These are phyloP conservation scores for fission yeast (Schizosaccharomyces pombe) DNA, from an alignment of 805 yeast species.

Conservation along the genomic window DNA sequence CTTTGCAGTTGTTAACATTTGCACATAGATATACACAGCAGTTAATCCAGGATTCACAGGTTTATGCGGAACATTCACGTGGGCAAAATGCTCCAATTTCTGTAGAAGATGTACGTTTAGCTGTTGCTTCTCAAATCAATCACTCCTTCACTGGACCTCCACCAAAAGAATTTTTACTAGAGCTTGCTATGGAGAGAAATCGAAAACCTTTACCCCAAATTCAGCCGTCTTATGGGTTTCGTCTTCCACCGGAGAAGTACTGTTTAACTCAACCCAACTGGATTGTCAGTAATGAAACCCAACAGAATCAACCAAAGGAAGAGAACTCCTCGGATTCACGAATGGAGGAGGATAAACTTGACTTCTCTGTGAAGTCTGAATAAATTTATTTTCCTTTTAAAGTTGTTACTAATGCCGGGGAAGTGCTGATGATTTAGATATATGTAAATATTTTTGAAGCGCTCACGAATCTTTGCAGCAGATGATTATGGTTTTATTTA, in stretches of 20 bases:
- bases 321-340: background rate
- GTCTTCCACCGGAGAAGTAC: constrained; percentile 93
- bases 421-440: no score
- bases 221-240: constrained; percentile 57
- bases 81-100: constrained; percentile 22
- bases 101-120: constrained; percentile 76
- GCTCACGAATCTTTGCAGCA: no score
- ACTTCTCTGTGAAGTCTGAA: no score
- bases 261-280: constrained; percentile 59
- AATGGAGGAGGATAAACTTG: background rate
- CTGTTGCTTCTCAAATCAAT: constrained; percentile 82
- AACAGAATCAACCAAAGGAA: background rate
- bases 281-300: constrained; percentile 14
- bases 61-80: constrained; percentile 56
- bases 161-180: constrained; percentile 75
- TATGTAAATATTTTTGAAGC: no score
- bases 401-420: no score
- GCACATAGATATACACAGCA: constrained; percentile 72
- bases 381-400: no score
- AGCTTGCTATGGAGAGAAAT: constrained; percentile 79
- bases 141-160: constrained; percentile 91
- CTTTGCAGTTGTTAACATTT: constrained; percentile 88
- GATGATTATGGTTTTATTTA: no score
- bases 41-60: constrained; percentile 68
- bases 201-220: constrained; percentile 77